A percentile compares a stretch with the other conserved stretches of the same genome.
Conservation (phyloP, 73 alveolate species). For the Blepharisma stoltei region DNA sequence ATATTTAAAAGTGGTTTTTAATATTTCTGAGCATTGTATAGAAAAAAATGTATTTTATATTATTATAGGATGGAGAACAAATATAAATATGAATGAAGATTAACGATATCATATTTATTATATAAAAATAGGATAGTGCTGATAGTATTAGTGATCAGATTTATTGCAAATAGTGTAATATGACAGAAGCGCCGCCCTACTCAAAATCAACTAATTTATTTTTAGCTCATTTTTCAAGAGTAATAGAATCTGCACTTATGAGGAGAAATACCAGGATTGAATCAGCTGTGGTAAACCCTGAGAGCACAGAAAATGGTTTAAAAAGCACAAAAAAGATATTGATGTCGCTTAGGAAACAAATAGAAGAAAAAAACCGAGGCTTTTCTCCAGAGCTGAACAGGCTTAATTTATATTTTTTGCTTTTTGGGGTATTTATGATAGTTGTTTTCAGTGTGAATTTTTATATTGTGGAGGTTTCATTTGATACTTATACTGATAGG, state of each 20-base stretch:
- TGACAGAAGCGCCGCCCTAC: constrained; percentile 1
- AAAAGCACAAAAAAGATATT: not conserved
- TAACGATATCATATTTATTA: too few species aligned
- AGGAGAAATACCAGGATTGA: not conserved
- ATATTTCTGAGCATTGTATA: not conserved
- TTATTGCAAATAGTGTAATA: too few species aligned
- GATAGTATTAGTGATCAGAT: too few species aligned
- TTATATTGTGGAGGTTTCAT: not conserved
- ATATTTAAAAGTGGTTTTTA: too few species aligned
- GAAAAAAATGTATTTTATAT: constrained; percentile 20
- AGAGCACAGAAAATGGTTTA: not conserved
- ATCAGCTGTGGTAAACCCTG: not conserved
- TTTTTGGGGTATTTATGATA: constrained; percentile 3
- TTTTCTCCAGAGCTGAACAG: constrained; percentile 1
- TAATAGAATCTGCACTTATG: too few species aligned
- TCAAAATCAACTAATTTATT: constrained; percentile 18
- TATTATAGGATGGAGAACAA: too few species aligned
- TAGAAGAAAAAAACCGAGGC: not conserved
- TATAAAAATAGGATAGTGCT: too few species aligned
- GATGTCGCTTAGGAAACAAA: not conserved
- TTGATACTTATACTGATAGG: not conserved
- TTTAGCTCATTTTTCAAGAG: not conserved
- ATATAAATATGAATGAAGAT: too few species aligned
- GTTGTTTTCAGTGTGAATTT: not conserved
- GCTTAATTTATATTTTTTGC: not conserved